phyloP scores from a whole-genome alignment of 2,329 filamentous ascomycete species.

The Colletotrichum camelliae region DNA sequence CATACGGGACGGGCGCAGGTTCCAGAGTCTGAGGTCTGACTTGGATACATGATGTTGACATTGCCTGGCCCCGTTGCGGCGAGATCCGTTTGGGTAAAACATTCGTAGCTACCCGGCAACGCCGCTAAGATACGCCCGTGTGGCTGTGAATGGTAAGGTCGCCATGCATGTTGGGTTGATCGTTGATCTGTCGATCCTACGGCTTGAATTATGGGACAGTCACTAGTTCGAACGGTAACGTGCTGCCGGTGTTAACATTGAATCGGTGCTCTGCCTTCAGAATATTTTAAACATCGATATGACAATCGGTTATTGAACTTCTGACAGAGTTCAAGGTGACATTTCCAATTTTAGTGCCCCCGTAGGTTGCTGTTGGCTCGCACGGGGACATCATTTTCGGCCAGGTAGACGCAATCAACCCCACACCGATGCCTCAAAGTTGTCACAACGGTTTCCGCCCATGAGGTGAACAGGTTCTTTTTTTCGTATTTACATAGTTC shows the following conservation, averaged over 20 bases:
- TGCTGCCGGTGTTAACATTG: neutral
- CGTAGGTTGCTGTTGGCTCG: neutral
- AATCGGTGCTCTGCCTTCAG: neutral
- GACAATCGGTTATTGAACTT: neutral
- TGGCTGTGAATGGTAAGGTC: neutral
- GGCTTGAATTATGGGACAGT: neutral
- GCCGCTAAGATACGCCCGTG: neutral
- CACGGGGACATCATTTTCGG: neutral
- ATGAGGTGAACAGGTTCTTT: neutral
- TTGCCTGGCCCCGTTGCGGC: neutral
- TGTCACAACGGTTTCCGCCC: neutral
- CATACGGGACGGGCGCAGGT: neutral
- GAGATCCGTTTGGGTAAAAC: neutral
- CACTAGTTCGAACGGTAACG: neutral
- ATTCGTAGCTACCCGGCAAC: neutral
- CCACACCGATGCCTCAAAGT: neutral
- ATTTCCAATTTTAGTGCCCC: neutral
- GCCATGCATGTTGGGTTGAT: neutral
- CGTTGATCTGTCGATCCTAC: neutral
- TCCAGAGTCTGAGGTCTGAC: neutral
- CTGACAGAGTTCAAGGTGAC: neutral
- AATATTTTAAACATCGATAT: fast-evolving
- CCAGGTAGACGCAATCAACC: neutral
- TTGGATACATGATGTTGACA: neutral
- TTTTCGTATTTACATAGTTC: neutral